phyloP scores from a whole-genome alignment of 1,284 basidiomycete genomes.

The Cryptococcus sp. region DNA sequence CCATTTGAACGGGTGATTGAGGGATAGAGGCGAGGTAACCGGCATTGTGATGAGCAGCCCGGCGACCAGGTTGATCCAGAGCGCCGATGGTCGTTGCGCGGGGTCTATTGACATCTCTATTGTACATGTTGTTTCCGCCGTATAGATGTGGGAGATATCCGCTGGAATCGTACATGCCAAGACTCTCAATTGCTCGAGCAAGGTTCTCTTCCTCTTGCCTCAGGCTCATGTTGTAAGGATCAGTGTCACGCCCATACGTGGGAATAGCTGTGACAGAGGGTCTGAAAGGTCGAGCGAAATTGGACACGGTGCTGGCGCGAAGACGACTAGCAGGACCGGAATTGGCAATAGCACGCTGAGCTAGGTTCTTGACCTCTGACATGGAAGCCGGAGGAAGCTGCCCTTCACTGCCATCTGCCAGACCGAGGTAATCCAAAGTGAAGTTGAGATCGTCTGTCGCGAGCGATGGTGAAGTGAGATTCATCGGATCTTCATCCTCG shows the following conservation, averaged over 20 bases:
- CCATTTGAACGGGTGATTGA: slow-evolving; percentile 40
- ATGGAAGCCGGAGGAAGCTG: slow-evolving; percentile 70
- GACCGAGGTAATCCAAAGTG: slow-evolving; percentile 90
- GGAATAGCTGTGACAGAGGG: slow-evolving; percentile 61
- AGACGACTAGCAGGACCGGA: slow-evolving; percentile 67
- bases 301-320: slow-evolving; percentile 87
- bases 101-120: slow-evolving; percentile 60
- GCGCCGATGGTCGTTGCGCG: slow-evolving; percentile 89
- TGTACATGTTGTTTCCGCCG: background rate
- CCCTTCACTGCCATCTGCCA: slow-evolving; percentile 60
- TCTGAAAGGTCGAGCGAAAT: slow-evolving; percentile 62
- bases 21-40: slow-evolving; percentile 57
- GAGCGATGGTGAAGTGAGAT: slow-evolving; percentile 62
- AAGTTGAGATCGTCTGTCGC: slow-evolving; percentile 82
- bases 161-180: slow-evolving; percentile 41
- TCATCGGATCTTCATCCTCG: slow-evolving; percentile 65
- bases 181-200: slow-evolving; percentile 36
- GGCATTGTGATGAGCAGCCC: slow-evolving; percentile 49
- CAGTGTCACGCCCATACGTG: slow-evolving; percentile 64
- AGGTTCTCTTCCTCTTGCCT: slow-evolving; percentile 58
- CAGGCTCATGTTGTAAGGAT: slow-evolving; percentile 70
- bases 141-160: slow-evolving; percentile 20
- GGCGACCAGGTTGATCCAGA: slow-evolving; percentile 65
- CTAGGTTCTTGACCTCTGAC: slow-evolving; percentile 78
- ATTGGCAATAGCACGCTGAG: slow-evolving; percentile 76